Evolutionary conservation across 305 asterid species (phyloP).

Genomic region (Stenogyne calaminthoides): DNA sequence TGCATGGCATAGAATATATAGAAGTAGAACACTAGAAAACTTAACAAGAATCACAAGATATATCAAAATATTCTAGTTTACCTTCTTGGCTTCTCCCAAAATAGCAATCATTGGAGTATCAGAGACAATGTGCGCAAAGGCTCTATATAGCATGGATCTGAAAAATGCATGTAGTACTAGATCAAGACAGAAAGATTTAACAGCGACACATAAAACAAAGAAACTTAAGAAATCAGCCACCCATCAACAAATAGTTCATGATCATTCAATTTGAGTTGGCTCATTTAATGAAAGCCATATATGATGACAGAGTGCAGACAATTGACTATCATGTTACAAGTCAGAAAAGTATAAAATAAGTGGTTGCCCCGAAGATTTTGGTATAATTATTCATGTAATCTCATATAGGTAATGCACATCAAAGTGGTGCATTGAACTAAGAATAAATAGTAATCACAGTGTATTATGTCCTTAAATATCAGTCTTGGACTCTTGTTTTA

Average conservation of each 20-base stretch:
- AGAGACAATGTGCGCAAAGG: constrained; percentile 72
- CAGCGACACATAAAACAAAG: constrained; percentile 2
- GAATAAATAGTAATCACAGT: neutral
- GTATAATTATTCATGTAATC: neutral
- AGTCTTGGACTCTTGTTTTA: neutral
- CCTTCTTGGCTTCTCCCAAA: constrained; percentile 79
- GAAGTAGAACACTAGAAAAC: constrained; percentile 12
- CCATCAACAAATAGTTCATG: neutral
- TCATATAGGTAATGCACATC: neutral
- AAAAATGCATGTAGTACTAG: constrained; percentile 28
- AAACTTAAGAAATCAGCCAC: constrained; percentile 15
- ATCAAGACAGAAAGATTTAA: constrained; percentile 29
- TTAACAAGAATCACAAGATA: constrained; percentile 12
- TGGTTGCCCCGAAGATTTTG: neutral
- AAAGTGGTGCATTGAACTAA: constrained; percentile 6
- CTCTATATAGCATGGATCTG: constrained; percentile 81
- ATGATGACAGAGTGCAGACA: neutral
- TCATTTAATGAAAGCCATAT: neutral
- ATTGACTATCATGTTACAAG: neutral
- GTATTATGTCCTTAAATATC: constrained; percentile 8
- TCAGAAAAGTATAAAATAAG: neutral
- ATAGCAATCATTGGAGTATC: constrained; percentile 76
- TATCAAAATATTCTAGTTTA: constrained; percentile 34
- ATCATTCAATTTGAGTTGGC: neutral
- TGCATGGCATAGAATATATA: constrained; percentile 10